These are phyloP conservation scores for Colletotrichum sp. DNA, from an alignment of 2,329 filamentous ascomycete genomes.

Conservation along the genomic window DNA sequence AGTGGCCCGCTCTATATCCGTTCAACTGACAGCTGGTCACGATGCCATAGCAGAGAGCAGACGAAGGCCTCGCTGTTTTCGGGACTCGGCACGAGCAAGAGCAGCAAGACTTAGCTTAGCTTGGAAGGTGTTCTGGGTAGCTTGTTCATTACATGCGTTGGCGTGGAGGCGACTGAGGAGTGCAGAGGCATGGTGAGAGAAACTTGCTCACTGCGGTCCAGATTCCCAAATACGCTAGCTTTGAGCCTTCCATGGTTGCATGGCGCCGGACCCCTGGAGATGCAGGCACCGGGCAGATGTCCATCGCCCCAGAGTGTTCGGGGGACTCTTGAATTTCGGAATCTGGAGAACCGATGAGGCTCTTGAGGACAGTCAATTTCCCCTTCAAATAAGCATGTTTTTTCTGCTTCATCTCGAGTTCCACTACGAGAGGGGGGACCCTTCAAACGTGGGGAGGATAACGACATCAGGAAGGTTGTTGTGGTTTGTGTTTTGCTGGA, in stretches of 20 bases:
- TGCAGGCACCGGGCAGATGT: neutral
- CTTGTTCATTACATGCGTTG: neutral
- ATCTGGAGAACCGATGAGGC: neutral
- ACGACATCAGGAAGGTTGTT: neutral
- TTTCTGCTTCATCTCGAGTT: neutral
- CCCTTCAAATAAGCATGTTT: neutral
- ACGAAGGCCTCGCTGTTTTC: neutral
- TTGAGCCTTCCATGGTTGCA: neutral
- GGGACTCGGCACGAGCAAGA: neutral
- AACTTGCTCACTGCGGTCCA: conserved; percentile 4
- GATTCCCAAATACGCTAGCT: neutral
- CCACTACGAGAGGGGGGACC: neutral
- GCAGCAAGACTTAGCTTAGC: neutral
- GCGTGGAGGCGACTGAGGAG: neutral
- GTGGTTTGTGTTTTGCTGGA: neutral
- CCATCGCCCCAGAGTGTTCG: neutral
- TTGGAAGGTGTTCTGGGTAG: neutral
- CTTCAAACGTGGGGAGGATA: neutral
- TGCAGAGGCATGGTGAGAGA: neutral
- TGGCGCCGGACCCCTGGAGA: neutral
- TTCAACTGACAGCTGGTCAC: neutral
- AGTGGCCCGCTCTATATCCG: neutral
- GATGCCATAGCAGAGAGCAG: neutral
- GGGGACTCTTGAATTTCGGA: neutral
- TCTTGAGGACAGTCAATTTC: neutral